Conservation (phyloP, 1,284 basidiomycete species). For the Puccinia horiana region DNA sequence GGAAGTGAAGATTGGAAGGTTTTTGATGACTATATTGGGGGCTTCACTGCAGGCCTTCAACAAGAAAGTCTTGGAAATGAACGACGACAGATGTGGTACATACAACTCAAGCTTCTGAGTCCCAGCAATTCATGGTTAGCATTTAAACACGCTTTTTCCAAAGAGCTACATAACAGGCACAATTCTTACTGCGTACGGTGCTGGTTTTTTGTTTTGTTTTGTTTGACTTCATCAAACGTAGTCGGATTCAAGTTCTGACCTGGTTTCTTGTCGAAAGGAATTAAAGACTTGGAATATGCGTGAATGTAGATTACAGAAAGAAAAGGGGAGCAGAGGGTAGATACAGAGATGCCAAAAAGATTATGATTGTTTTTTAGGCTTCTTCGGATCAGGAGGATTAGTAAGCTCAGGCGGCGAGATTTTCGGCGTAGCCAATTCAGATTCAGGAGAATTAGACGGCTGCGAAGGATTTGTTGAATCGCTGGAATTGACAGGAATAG, state of each 20-base stretch:
- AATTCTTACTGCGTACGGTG: no score
- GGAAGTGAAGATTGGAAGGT: no score
- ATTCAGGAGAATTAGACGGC: neutral
- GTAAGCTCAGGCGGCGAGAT: neutral
- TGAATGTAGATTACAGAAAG: constrained; percentile 5
- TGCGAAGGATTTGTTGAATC: neutral
- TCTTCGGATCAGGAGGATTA: constrained; percentile 11
- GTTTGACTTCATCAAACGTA: neutral
- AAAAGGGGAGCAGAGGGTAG: neutral
- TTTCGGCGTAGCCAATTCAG: neutral
- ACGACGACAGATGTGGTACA: no score
- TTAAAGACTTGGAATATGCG: neutral
- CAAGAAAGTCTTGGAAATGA: no score
- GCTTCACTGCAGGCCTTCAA: no score
- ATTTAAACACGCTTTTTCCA: no score
- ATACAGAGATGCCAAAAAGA: neutral
- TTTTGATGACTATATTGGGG: no score
- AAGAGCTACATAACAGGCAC: no score
- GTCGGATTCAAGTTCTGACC: neutral
- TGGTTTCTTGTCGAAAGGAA: neutral
- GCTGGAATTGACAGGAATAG: neutral
- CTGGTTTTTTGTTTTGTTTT: neutral
- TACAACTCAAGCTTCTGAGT: no score
- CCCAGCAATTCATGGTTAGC: no score
- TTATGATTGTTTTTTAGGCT: neutral